These are phyloP conservation scores for Amylostereum chailletii DNA, from an alignment of 1,284 basidiomycete genomes.

Conservation along the genomic window DNA sequence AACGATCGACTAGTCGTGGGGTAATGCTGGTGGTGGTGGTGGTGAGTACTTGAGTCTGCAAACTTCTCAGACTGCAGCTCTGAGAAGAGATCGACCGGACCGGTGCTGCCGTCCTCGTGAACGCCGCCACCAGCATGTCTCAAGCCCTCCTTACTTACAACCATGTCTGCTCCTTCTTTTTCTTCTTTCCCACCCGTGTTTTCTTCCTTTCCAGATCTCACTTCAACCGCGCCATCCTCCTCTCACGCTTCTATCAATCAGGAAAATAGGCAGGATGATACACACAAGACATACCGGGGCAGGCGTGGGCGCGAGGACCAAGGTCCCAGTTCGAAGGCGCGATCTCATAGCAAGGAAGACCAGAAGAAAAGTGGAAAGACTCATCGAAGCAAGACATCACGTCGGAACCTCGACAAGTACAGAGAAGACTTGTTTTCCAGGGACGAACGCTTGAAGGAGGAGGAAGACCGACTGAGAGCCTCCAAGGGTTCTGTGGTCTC, in stretches of 20 bases:
- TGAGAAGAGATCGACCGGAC: not conserved
- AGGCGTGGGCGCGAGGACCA: not conserved
- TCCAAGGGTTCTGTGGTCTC: not conserved
- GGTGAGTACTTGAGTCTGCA: no score
- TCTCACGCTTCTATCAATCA: constrained; percentile 25
- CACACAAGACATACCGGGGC: constrained; percentile 4
- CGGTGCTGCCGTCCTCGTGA: no score
- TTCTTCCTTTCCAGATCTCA: constrained; percentile 51
- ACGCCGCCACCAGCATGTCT: not conserved
- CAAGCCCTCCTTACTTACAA: not conserved
- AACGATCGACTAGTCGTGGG: no score
- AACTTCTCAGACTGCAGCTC: no score
- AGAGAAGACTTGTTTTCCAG: constrained; percentile 14
- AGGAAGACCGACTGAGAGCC: constrained; percentile 20
- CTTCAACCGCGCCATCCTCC: no score
- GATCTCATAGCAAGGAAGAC: not conserved
- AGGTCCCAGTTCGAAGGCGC: constrained; percentile 8
- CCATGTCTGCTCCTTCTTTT: constrained; percentile 46
- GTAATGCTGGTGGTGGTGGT: no score
- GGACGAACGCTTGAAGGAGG: constrained; percentile 29
- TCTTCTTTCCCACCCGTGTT: constrained; percentile 54
- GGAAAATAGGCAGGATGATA: constrained; percentile 14
- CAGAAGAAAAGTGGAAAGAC: not conserved
- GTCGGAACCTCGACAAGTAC: constrained; percentile 11
- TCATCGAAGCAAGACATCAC: not conserved